Evolutionary conservation across 2,329 filamentous ascomycete species (phyloP).

Genomic region (Cylindrodendrum hubeiense): DNA sequence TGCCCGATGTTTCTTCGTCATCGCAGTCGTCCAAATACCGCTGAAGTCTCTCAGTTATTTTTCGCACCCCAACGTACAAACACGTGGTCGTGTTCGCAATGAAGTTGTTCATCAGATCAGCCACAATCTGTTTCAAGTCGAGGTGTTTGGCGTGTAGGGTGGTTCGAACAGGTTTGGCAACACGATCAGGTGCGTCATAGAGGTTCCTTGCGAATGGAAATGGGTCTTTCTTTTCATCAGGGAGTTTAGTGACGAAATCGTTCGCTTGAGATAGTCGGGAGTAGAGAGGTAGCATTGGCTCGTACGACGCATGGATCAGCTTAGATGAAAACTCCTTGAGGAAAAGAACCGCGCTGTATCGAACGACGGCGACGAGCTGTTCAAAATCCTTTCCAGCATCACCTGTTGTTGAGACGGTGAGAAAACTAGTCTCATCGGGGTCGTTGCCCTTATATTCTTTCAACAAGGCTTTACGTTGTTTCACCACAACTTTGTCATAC

Average conservation of each 20-base stretch:
- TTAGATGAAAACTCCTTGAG: constrained; percentile 39
- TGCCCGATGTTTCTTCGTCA: constrained; percentile 1
- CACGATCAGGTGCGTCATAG: constrained; percentile 3
- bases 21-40: constrained; percentile 34
- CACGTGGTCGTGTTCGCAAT: constrained; percentile 23
- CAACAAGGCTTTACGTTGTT: too few species aligned
- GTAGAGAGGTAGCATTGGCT: constrained; percentile 31
- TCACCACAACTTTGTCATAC: not conserved
- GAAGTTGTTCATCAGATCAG: constrained; percentile 41
- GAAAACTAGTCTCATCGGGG: too few species aligned
- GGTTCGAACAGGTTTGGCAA: constrained; percentile 9
- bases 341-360: constrained; percentile 34
- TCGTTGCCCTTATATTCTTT: too few species aligned
- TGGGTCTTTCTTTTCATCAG: not conserved
- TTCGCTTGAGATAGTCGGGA: not conserved
- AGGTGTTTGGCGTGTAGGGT: constrained; percentile 7
- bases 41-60: constrained; percentile 33
- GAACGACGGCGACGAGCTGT: constrained; percentile 15
- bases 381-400: not conserved
- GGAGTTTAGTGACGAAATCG: not conserved
- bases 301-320: constrained; percentile 36
- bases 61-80: constrained; percentile 34
- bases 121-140: constrained; percentile 25
- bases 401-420: too few species aligned
- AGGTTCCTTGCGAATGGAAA: constrained; percentile 10